Base-by-base conservation (phyloP, 768 basidiomycete species). In the Leccinum boreale region DNA sequence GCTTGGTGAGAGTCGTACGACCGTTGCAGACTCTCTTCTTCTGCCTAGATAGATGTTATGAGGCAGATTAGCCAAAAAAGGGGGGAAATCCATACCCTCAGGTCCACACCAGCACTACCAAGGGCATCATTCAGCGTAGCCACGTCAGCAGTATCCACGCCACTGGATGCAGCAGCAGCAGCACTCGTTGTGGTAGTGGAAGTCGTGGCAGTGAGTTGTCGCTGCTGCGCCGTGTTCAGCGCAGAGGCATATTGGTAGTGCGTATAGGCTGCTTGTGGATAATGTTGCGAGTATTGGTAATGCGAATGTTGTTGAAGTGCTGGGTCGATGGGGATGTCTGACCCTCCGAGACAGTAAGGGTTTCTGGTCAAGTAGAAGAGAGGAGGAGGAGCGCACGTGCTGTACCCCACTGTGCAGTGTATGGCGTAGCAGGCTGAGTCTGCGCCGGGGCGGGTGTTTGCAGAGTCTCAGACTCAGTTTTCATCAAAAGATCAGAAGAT, bases 101-200 rank as follows among this genome's bases (percentile, higher is more conserved):
- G 74, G 74, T 94, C 92, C 7, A 94, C 90, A 11, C 92, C 91
- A 7, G 90, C 91, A 66, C 90, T 91, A 5, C 90, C 92, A 2
- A 94, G 74, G 4, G 90, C 92, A 63, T 94, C 91, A 56, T 91
- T 92, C 45, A 94, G 66, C 7, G 87, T 89, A 11, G 90, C 83
- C 33, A 92, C 82, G 65, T 92, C 90, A 4, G 85, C 73, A 3
- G 84, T 85, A 62, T 89, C 88, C 56, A 85, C 76, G 1, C 73
- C 74, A 46, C 70, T 70, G 39, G 61, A 73, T 12, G 63, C 57
- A 2, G 70, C 53, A n/a, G 64, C 60, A 6, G 67, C 42, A 14
- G 71, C 53, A 54, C 56, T 55, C 23, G 74, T 45, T 5, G 67
- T 52, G 14, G 62, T 53, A 19, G 70, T 59, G 1, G 57, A 17